Evolutionary conservation across 768 basidiomycete species (phyloP).

Genomic region (Leccinellum luteum): DNA sequence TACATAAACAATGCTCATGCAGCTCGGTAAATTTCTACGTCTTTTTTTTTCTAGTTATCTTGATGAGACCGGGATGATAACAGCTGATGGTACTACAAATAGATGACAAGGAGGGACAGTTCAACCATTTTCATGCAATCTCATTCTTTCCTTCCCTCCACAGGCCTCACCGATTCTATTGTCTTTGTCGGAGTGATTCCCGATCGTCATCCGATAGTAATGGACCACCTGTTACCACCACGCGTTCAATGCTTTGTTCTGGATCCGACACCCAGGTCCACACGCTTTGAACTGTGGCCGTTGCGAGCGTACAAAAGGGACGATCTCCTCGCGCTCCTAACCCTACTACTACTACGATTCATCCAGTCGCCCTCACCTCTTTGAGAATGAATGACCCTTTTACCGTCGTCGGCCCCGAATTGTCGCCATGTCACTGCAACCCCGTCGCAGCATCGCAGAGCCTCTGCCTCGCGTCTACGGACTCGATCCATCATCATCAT

Average conservation of each 20-base stretch:
- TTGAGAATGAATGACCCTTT: not conserved
- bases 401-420: not conserved
- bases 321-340: not conserved
- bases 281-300: not conserved
- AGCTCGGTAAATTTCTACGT: not conserved
- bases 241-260: not conserved
- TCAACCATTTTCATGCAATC: slow-evolving; percentile 16
- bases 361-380: not conserved
- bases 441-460: not conserved
- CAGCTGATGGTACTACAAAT: too few species aligned
- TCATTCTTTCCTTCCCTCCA: not conserved
- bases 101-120: too few species aligned
- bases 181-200: not conserved
- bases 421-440: not conserved
- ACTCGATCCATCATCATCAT: not conserved
- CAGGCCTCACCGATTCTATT: not conserved
- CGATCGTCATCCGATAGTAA: not conserved
- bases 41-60: not conserved
- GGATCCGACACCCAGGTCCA: not conserved
- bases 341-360: not conserved
- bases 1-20: too few species aligned
- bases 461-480: not conserved
- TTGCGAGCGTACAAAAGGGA: not conserved
- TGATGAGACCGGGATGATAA: not conserved
- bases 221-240: not conserved